Evolutionary conservation across 2,329 filamentous ascomycete species (phyloP).

Genomic region (Nemania diffusa): DNA sequence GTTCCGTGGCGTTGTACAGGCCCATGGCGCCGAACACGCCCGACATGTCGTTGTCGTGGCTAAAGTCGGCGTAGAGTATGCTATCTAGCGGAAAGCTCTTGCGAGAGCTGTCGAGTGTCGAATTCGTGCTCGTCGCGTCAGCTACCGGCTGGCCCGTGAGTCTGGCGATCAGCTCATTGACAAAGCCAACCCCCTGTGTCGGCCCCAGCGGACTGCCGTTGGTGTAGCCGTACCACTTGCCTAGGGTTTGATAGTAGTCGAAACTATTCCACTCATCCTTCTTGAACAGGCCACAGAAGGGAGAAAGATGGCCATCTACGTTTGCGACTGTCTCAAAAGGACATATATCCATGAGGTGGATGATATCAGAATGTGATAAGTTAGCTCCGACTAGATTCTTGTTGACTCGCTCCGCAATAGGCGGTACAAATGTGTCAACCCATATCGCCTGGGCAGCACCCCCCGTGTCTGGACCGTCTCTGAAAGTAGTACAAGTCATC

Average conservation of each 20-base stretch:
- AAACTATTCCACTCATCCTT: slow-evolving; percentile 79
- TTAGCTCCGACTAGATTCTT: slow-evolving; percentile 73
- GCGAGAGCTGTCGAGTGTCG: slow-evolving; percentile 74
- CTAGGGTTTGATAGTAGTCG: slow-evolving; percentile 81
- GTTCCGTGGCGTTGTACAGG: slow-evolving; percentile 74
- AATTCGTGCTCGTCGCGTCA: slow-evolving; percentile 81
- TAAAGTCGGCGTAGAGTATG: slow-evolving; percentile 86
- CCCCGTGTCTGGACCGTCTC: slow-evolving; percentile 65
- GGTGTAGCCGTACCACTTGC: slow-evolving; percentile 86
- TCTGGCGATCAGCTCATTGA: slow-evolving; percentile 87
- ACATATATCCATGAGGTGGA: slow-evolving; percentile 88
- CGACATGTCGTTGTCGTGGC: slow-evolving; percentile 89
- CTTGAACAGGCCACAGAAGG: slow-evolving; percentile 82
- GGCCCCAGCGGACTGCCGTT: slow-evolving; percentile 81
- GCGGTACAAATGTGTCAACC: slow-evolving; percentile 70
- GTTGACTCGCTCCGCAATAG: slow-evolving; percentile 77
- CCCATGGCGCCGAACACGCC: slow-evolving; percentile 80
- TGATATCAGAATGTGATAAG: slow-evolving; percentile 69
- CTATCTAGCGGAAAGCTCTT: slow-evolving; percentile 77
- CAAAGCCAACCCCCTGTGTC: slow-evolving; percentile 87
- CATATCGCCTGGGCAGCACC: slow-evolving; percentile 66
- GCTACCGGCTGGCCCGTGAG: slow-evolving; percentile 74
- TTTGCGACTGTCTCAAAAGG: slow-evolving; percentile 83
- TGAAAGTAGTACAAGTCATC: slow-evolving; percentile 76
- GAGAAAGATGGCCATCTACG: slow-evolving; percentile 65